A percentile compares a stretch with the other conserved stretches of the same genome.
These are phyloP conservation scores for Barnettozyma siamensis DNA, from an alignment of 805 yeast species.

Conservation along the genomic window DNA sequence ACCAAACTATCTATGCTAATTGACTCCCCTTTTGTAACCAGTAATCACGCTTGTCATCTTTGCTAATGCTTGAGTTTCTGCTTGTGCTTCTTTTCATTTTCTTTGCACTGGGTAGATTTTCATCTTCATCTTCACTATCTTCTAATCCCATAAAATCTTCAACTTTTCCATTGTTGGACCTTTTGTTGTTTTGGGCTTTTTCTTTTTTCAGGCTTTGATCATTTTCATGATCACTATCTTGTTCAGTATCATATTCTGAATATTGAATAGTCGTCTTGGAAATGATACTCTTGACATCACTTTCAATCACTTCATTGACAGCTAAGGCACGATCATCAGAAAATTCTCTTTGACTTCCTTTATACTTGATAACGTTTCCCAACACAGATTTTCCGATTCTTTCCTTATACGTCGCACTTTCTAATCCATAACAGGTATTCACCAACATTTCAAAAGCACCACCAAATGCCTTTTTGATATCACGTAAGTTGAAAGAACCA, in stretches of 20 bases:
- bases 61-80: conserved; percentile 12
- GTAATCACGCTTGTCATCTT: conserved; percentile 26
- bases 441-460: conserved; percentile 80
- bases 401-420: conserved; percentile 56
- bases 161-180: conserved; percentile 4
- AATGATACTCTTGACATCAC: conserved; percentile 23
- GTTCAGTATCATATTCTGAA: conserved; percentile 13
- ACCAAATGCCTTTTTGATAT: conserved; percentile 77
- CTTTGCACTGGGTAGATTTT: conserved; percentile 15
- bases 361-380: conserved; percentile 72
- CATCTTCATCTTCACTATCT: conserved; percentile 23
- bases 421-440: conserved; percentile 69
- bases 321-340: conserved; percentile 66
- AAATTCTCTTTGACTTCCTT: conserved; percentile 71
- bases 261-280: conserved; percentile 2
- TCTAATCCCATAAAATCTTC: conserved; percentile 25
- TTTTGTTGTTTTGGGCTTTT: background rate
- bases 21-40: conserved; percentile 34
- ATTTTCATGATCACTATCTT: conserved; percentile 4
- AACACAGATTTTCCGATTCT: conserved; percentile 68
- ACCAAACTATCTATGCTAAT: conserved; percentile 9
- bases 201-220: background rate
- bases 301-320: conserved; percentile 49
- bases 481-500: conserved; percentile 75
- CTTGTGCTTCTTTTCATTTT: conserved; percentile 8